A percentile compares a stretch with the other conserved stretches of the same genome.
Conservation (phyloP, 2,329 filamentous ascomycete genomes). For the Lomentospora prolificans region DNA sequence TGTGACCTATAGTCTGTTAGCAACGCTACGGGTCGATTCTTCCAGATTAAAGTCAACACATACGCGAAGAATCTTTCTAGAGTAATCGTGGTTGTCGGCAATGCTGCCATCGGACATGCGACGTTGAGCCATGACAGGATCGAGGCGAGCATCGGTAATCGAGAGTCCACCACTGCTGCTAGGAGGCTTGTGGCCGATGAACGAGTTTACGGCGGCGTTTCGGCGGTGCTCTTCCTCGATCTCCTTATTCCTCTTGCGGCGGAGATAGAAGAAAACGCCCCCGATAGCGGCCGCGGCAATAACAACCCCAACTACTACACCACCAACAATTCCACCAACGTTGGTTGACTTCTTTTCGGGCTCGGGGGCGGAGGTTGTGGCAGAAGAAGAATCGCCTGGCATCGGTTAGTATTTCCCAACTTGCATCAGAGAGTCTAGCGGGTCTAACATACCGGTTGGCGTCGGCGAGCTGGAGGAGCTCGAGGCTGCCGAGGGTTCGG, state of each 20-base stretch:
- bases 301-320: conserved; percentile 76
- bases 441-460: conserved; percentile 9
- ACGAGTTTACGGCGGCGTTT: conserved; percentile 69
- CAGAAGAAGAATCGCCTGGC: neutral
- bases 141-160: conserved; percentile 73
- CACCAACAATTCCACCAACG: conserved; percentile 76
- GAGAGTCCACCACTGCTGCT: conserved; percentile 56
- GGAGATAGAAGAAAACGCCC: conserved; percentile 63
- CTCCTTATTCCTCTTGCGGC: conserved; percentile 64
- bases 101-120: conserved; percentile 92
- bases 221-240: conserved; percentile 78
- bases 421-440: too few relatives aligned
- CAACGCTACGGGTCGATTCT: neutral
- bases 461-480: conserved; percentile 17
- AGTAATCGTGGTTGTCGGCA: conserved; percentile 95
- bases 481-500: conserved; percentile 15
- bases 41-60: conserved; percentile 18
- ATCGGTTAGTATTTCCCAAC: too few relatives aligned
- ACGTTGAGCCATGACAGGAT: conserved; percentile 74
- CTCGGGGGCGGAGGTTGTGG: too few relatives aligned
- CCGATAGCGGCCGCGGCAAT: conserved; percentile 56
- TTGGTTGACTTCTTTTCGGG: conserved; percentile 34
- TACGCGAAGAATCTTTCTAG: conserved; percentile 89
- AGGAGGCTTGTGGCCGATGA: conserved; percentile 56
- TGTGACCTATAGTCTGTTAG: conserved; percentile 36